phyloP scores from a whole-genome alignment of 352 stramenopile species.

The Globisporangium polare region DNA sequence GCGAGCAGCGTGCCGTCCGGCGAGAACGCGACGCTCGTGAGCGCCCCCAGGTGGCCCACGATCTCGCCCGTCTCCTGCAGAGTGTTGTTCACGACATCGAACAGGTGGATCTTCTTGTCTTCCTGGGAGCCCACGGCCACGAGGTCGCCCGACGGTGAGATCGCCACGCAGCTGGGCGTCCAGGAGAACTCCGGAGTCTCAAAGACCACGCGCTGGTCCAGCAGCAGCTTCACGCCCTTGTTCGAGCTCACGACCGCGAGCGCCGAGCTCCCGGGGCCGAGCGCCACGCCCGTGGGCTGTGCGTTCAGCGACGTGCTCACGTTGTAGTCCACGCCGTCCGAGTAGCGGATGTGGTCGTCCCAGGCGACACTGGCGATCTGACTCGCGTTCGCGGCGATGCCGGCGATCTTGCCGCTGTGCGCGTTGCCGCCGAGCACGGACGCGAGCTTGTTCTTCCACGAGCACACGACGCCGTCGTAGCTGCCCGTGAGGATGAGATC shows the following conservation, averaged over 20 bases:
- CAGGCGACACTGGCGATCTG: slow-evolving; percentile 86
- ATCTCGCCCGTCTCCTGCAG: slow-evolving; percentile 67
- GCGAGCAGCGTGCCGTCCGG: slow-evolving; percentile 81
- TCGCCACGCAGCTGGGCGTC: slow-evolving; percentile 73
- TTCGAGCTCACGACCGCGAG: slow-evolving; percentile 71
- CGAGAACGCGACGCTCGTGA: slow-evolving; percentile 83
- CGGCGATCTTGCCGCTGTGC: slow-evolving; percentile 79
- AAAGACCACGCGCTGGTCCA: slow-evolving; percentile 64
- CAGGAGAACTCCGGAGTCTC: slow-evolving; percentile 73
- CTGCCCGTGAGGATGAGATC: slow-evolving; percentile 90
- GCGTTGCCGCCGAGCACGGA: slow-evolving; percentile 34
- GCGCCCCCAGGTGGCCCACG: slow-evolving; percentile 61
- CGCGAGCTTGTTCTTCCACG: slow-evolving; percentile 78
- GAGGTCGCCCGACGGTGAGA: slow-evolving; percentile 66
- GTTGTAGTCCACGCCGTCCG: slow-evolving; percentile 53
- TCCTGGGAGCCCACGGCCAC: slow-evolving; percentile 77
- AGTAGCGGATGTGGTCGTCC: slow-evolving; percentile 89
- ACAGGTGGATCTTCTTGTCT: slow-evolving; percentile 88
- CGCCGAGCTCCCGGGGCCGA: slow-evolving; percentile 39
- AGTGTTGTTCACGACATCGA: slow-evolving; percentile 64
- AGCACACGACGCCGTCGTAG: slow-evolving; percentile 92
- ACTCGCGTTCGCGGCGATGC: slow-evolving; percentile 58
- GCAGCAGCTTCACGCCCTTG: slow-evolving; percentile 81
- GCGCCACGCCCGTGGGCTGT: slow-evolving; percentile 64
- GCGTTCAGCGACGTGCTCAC: slow-evolving; percentile 57